Evolutionary conservation across 2,329 filamentous ascomycete species (phyloP).

Genomic region (Coleophoma crateriformis): DNA sequence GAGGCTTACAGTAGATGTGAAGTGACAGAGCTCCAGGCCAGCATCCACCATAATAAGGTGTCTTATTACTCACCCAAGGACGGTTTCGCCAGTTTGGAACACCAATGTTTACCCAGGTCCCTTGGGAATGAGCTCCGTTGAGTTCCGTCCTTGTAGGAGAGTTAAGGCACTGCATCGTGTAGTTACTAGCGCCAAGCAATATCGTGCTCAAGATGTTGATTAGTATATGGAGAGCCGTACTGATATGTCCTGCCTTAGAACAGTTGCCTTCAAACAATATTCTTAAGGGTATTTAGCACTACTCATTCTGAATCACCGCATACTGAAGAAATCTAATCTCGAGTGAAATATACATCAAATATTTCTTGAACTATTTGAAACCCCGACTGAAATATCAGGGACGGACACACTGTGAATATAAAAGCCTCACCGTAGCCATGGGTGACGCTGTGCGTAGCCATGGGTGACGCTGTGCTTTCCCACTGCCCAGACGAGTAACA

Average conservation of each 20-base stretch:
- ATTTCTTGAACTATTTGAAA: no score
- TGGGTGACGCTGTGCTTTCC: no score
- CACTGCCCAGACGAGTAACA: no score
- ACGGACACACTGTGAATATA: no score
- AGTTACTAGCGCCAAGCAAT: conserved; percentile 26
- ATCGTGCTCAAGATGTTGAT: conserved; percentile 30
- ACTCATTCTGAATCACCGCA: no score
- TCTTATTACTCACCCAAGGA: no score
- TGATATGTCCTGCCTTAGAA: neutral
- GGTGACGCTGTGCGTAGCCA: no score
- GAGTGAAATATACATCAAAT: no score
- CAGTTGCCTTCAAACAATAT: neutral
- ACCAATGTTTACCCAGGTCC: conserved; percentile 27
- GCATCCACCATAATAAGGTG: conserved; percentile 17
- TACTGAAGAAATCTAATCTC: no score
- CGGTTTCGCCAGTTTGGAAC: conserved; percentile 24
- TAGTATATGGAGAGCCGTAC: neutral
- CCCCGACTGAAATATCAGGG: no score
- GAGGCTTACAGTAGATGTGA: conserved; percentile 20
- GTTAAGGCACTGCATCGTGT: conserved; percentile 28
- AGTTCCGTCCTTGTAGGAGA: conserved; percentile 27
- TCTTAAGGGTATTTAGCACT: no score
- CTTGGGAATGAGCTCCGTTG: conserved; percentile 23
- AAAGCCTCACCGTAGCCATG: no score
- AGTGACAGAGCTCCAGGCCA: conserved; percentile 18